Evolutionary conservation across 768 basidiomycete genomes (phyloP).

Genomic region (Hygrocybe punicea): DNA sequence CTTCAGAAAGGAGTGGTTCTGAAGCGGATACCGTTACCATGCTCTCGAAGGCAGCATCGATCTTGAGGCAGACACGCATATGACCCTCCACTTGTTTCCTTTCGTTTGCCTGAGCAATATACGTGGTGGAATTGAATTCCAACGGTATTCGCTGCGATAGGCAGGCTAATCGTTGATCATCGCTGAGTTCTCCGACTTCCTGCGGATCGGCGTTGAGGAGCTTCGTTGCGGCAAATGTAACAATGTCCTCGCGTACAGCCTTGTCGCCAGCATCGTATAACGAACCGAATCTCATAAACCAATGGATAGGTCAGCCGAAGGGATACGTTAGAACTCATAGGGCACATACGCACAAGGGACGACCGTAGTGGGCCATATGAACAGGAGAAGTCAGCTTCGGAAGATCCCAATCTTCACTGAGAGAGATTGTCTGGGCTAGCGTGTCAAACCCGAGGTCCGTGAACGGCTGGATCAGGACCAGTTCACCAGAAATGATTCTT

Average conservation of each 20-base stretch:
- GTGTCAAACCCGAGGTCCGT: constrained; percentile 25
- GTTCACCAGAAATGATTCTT: constrained; percentile 4
- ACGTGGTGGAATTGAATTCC: too few species aligned
- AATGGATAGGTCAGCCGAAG: not conserved
- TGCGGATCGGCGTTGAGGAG: constrained; percentile 7
- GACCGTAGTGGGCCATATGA: constrained; percentile 20
- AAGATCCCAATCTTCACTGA: constrained; percentile 11
- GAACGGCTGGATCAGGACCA: constrained; percentile 11
- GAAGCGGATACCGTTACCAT: too few species aligned
- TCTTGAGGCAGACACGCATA: too few species aligned
- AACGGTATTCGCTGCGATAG: too few species aligned
- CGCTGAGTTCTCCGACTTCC: too few species aligned
- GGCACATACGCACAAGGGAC: constrained; percentile 25
- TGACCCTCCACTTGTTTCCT: too few species aligned
- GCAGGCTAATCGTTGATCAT: too few species aligned
- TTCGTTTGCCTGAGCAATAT: too few species aligned
- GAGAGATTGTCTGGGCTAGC: not conserved
- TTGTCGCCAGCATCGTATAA: not conserved
- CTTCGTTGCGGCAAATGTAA: constrained; percentile 9
- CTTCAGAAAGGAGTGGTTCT: too few species aligned
- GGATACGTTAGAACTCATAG: not conserved
- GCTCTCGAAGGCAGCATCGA: too few species aligned
- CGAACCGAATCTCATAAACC: not conserved
- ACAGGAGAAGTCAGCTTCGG: constrained; percentile 14
- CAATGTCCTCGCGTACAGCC: constrained; percentile 9